These are phyloP conservation scores for Fusarium proliferatum DNA, from an alignment of 2,329 filamentous ascomycete species.

Conservation along the genomic window DNA sequence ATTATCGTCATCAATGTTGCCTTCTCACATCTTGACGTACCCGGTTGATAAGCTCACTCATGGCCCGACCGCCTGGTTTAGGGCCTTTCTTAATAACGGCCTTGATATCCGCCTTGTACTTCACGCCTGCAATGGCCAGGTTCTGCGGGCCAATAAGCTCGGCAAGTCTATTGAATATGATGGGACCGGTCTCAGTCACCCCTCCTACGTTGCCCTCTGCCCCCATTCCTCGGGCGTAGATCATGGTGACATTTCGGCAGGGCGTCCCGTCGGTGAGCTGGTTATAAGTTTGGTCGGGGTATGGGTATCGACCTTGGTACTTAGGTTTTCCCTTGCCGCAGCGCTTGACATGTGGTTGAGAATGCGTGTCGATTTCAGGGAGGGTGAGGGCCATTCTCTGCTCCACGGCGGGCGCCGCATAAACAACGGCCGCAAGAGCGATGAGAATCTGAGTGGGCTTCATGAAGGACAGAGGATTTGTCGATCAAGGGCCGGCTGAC, in stretches of 20 bases:
- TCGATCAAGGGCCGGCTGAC: not conserved
- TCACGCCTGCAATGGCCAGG: slow-evolving; percentile 1
- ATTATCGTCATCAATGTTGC: not conserved
- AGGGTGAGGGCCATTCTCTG: not conserved
- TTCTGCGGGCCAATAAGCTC: not conserved
- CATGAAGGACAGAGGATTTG: not conserved
- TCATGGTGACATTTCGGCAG: slow-evolving; percentile 1
- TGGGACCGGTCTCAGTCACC: not conserved
- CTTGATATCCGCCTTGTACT: not conserved
- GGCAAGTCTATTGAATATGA: slow-evolving; percentile 1
- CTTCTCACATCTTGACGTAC: not conserved
- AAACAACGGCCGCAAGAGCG: not conserved
- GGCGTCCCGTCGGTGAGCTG: slow-evolving; percentile 4
- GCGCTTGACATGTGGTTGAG: not conserved
- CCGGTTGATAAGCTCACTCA: not conserved
- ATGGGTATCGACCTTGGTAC: not conserved
- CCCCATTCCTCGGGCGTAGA: slow-evolving; percentile 1
- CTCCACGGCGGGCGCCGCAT: not conserved
- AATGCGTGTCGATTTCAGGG: not conserved
- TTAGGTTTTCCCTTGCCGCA: not conserved
- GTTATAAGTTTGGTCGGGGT: not conserved
- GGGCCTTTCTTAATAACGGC: not conserved
- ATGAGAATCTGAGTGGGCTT: not conserved
- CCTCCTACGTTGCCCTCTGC: not conserved
- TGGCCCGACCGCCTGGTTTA: not conserved